These are phyloP conservation scores for Acarospora socialis DNA, from an alignment of 2,329 filamentous ascomycete species.

Conservation along the genomic window DNA sequence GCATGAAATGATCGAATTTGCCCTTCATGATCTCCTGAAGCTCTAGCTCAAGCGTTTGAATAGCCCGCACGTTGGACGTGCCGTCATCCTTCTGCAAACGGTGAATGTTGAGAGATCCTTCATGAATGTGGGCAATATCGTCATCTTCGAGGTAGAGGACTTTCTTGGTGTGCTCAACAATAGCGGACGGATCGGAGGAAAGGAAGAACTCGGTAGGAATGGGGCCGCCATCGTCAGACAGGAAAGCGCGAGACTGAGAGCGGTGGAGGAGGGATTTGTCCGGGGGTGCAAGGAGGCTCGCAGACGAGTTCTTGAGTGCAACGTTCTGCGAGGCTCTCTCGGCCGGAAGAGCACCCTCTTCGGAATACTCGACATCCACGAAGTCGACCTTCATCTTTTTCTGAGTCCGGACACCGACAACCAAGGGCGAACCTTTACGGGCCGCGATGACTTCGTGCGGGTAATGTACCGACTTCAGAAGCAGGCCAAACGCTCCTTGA, in stretches of 20 bases:
- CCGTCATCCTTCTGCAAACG: constrained; percentile 93
- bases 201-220: constrained; percentile 99
- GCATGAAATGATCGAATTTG: constrained; percentile 99
- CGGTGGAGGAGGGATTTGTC: constrained; percentile 98
- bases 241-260: constrained; percentile 95
- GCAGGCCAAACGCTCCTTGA: constrained; percentile 89
- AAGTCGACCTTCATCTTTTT: constrained; percentile 99
- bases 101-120: constrained; percentile 98
- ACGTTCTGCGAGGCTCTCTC: constrained; percentile 94
- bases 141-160: constrained; percentile 99
- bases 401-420: constrained; percentile 90
- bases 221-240: constrained; percentile 94
- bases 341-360: constrained; percentile 75
- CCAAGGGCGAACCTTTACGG: constrained; percentile 93
- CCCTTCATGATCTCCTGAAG: constrained; percentile 99
- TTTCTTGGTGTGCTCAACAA: constrained; percentile 99
- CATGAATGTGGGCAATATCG: constrained; percentile 98
- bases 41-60: constrained; percentile 97
- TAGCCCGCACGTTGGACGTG: constrained; percentile 90
- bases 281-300: constrained; percentile 64
- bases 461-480: constrained; percentile 98
- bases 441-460: constrained; percentile 95
- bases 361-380: constrained; percentile 93
- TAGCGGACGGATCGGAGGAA: constrained; percentile 93
- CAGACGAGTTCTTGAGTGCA: constrained; percentile 78